Conservation (phyloP, 2,329 filamentous ascomycete genomes). For the Epichloe gansuensis region DNA sequence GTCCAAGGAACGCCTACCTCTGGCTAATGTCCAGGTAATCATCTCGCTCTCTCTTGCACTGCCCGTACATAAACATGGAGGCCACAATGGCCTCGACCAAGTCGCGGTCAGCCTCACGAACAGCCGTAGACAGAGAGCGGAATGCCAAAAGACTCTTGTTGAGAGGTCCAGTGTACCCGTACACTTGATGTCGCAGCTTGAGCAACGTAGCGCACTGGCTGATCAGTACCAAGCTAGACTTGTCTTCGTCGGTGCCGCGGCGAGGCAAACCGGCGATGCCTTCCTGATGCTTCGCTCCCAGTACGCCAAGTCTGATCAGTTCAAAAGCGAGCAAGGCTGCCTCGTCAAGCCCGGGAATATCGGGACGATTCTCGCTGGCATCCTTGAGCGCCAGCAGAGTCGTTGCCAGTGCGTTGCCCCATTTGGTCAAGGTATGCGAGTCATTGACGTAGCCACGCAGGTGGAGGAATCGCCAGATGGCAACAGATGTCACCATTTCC, state of each 20-base stretch:
- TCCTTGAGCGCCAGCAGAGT: slow-evolving; percentile 52
- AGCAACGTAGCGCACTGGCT: slow-evolving; percentile 76
- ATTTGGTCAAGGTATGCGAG: slow-evolving; percentile 65
- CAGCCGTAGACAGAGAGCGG: slow-evolving; percentile 67
- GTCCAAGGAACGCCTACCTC: slow-evolving; percentile 37
- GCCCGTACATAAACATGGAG: slow-evolving; percentile 68
- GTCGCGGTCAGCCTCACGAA: slow-evolving; percentile 69
- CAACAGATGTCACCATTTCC: slow-evolving; percentile 59
- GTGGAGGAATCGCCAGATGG: slow-evolving; percentile 80
- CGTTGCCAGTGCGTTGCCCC: slow-evolving; percentile 68
- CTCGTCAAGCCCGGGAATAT: slow-evolving; percentile 50
- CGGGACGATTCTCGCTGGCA: slow-evolving; percentile 30
- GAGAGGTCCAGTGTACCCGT: slow-evolving; percentile 88
- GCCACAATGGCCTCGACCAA: slow-evolving; percentile 71
- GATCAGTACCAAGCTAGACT: slow-evolving; percentile 65
- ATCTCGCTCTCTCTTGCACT: slow-evolving; percentile 56
- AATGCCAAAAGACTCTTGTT: slow-evolving; percentile 82
- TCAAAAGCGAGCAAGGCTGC: slow-evolving; percentile 75
- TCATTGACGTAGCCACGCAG: slow-evolving; percentile 74
- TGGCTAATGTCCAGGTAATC: slow-evolving; percentile 58
- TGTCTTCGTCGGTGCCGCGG: slow-evolving; percentile 56
- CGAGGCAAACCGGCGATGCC: slow-evolving; percentile 43
- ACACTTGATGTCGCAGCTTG: slow-evolving; percentile 67
- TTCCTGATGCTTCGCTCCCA: slow-evolving; percentile 55
- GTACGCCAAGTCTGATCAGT: slow-evolving; percentile 62